Conservation (phyloP, 2,329 filamentous ascomycete genomes). For the Amylocarpus encephaloides region DNA sequence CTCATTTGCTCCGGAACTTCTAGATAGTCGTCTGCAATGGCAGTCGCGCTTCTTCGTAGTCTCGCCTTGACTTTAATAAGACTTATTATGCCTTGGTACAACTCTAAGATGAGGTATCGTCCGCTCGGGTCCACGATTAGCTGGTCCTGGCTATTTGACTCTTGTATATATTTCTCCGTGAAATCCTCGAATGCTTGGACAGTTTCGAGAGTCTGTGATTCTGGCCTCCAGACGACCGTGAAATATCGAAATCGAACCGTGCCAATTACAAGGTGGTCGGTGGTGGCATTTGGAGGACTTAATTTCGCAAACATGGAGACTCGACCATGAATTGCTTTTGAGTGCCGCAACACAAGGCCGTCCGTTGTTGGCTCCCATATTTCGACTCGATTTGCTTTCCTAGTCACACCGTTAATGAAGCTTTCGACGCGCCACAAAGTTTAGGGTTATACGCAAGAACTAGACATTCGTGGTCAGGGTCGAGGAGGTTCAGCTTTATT, state of each 20-base stretch:
- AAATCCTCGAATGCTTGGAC: constrained; percentile 45
- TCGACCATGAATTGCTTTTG: constrained; percentile 74
- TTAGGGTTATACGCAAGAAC: constrained; percentile 68
- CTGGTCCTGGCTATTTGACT: constrained; percentile 75
- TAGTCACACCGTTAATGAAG: constrained; percentile 31
- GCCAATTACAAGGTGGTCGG: constrained; percentile 85
- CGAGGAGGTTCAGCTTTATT: constrained; percentile 70
- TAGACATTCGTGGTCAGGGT: constrained; percentile 69
- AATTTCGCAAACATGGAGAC: constrained; percentile 80
- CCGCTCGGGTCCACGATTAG: constrained; percentile 79
- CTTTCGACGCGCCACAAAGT: constrained; percentile 8
- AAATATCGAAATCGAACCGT: constrained; percentile 90
- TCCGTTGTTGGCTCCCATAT: constrained; percentile 67
- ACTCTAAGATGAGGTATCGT: constrained; percentile 57
- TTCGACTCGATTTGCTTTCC: constrained; percentile 80
- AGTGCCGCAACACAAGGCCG: constrained; percentile 58
- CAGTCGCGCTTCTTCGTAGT: constrained; percentile 41
- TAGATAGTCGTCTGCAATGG: constrained; percentile 41
- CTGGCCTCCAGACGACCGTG: constrained; percentile 73
- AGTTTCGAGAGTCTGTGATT: constrained; percentile 45
- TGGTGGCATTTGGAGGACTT: constrained; percentile 63
- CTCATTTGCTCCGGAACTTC: constrained; percentile 55
- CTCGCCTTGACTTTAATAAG: constrained; percentile 52
- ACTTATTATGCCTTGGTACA: constrained; percentile 63
- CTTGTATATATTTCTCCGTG: constrained; percentile 57